Base-by-base conservation (phyloP, 441 rosid genomes). In the Melastoma candidum region DNA sequence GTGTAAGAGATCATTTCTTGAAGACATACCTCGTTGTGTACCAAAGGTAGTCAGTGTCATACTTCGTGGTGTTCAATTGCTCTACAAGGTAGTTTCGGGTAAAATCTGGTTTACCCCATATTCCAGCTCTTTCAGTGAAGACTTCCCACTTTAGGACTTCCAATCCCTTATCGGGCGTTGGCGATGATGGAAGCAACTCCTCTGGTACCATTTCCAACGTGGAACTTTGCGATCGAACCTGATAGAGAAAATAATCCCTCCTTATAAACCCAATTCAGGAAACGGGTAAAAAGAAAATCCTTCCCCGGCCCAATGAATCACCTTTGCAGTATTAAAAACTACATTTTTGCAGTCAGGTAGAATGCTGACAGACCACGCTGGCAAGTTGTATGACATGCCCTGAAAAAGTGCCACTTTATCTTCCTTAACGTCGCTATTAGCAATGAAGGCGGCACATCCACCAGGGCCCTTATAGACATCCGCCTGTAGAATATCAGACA, bases 281-380 rank as follows among this genome's bases (percentile, higher is more conserved):
- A 29, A 29, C 5, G 36, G 36, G 36, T 0, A 3, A 29, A 29
- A 29, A 29, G 36, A 29, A 29, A 29, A 29, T 29, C 36, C 22
- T 29, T 29, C 36, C 36, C 7, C 3, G 54, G 49, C 27, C 4
- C 13, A 44, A 53, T 41, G 49, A 8, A 44, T 56, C 68, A 93
- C 98, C 95, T 84, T 81, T 47, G 99, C 99, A 2, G 96, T 74
- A 81, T 93, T 93, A 66, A 70, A 86, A 46, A 74, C 76, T 29
- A 57, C 96, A 51, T 77, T 81, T 76, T 81, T 84, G 85, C 99
- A 89, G 74, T 93, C 96, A 14, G 96, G 96, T 32, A 93, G 76
- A 67, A 93, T 84, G 77, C 97, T 93, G 49, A 89, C 90, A 22
- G 97, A 93, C 99, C 99, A 93, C 57, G 99, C 88, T 60, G 97